Base-by-base conservation (phyloP, 805 yeast species). In the Lipomyces japonicus region DNA sequence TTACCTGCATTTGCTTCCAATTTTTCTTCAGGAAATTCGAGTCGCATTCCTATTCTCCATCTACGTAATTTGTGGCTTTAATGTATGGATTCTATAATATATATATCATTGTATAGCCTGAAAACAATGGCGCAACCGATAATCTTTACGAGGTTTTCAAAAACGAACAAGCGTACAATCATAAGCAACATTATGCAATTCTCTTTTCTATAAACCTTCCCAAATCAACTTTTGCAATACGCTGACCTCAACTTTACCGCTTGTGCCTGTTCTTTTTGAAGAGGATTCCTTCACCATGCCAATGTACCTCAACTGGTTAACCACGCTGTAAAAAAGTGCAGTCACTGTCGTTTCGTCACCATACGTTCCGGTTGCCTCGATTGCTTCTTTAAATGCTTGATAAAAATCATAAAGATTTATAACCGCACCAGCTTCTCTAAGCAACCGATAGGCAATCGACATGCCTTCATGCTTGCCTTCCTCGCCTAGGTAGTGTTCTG, bases 341-440 rank as follows among this genome's bases (percentile, higher is more conserved):
- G 47, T 14, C n/a, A 22, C 39, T 30, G 18, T 14, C 22, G 16
- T 22, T 14, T 44, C 48, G 14, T 21, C 36, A n/a, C 18, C 25
- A 18, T 19, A n/a, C 48, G 18, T 39, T 16, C 26, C n/a, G 42
- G 18, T 16, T 42, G 25, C n/a, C 10, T 34, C 25, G 21, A 18
- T 22, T 22, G 21, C 35, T 21, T 23, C 12, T 26, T 42, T 45
- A 34, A 57, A 57, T n/a, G 60, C 60, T 16, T 14, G 30, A 51
- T 48, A 57, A 32, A 39, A 57, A 24, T 57, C 60, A 34, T 44
- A 48, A n/a, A 44, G 21, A 25, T 57, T 57, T 19, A 57, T 44
- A 21, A 48, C 28, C 19, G 45, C 21, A 5, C 55, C 55, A 5
- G 60, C 53, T 34, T 57, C 60, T 16, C 47, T 44, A 28, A 57